Base-by-base conservation (phyloP, 441 rosid genomes). In the Manihot esculenta region DNA sequence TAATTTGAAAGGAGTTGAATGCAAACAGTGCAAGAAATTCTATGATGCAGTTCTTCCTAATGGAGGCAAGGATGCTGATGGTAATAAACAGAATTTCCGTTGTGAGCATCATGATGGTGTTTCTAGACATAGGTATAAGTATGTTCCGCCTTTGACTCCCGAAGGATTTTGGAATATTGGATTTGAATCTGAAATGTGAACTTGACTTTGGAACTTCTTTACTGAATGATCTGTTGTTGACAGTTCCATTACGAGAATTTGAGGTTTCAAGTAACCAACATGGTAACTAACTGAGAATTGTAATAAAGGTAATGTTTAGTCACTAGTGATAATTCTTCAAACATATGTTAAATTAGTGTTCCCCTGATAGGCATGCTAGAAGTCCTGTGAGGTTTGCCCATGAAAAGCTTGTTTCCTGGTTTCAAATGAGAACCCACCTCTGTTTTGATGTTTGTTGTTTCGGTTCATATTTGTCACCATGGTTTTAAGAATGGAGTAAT, bases 111-210 rank as follows among this genome's bases (percentile, higher is more conserved):
- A 86, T 69, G 97, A 89, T 42, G 98, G 95, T 66, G 97, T 91
- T 73, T 95, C 99, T 11, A 84, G 98, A 87, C 98, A 93, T 85
- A 88, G 98, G 71, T 91, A 88, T 68, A 91, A 69, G 77, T 86
- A 86, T 65, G 78, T 79, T 56, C 97, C 98, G 77, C 97, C 98
- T 30, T 35, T 85, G 82, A 93, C 98, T 68, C 98, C 98, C 27
- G 99, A 92, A 73, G 99, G 97, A 45, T 94, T 94, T 81, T 92
- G 97, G 97, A 90, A 94, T 74, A 91, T 94, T 62, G 97, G 99
- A 45, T 94, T 94, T 77, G 96, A 94, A 76, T 90, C 97, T 55
- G 97, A 94, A 79, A 88, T 86, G 85, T 94, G 86, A 82, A 21
- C 38, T 63, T 11, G 64, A 65, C 54, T 20, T 67, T 63, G 69